phyloP scores from a whole-genome alignment of 108 stramenopile genomes.

The Skeletonema marinoi region DNA sequence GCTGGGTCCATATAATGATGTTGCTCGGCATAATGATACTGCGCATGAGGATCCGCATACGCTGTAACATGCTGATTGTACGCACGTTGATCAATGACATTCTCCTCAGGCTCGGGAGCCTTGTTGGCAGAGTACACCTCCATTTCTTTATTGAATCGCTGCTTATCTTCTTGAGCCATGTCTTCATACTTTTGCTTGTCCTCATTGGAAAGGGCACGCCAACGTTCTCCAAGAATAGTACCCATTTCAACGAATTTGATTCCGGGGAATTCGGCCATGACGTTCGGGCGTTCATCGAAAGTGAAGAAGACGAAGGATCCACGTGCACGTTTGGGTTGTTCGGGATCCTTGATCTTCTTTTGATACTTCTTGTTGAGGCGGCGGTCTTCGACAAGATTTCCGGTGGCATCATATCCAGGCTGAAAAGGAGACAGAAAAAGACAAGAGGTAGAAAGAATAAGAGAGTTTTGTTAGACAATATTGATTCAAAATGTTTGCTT shows the following conservation, averaged over 20 bases:
- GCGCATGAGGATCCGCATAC: slow-evolving; percentile 23
- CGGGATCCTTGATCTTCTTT: slow-evolving; percentile 73
- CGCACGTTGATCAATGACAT: slow-evolving; percentile 8
- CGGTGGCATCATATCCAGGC: slow-evolving; percentile 82
- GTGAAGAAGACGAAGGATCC: slow-evolving; percentile 89
- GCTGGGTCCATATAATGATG: neutral
- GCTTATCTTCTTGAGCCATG: slow-evolving; percentile 85
- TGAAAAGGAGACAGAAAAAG: slow-evolving; percentile 5
- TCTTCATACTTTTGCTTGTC: slow-evolving; percentile 88
- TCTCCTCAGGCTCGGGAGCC: slow-evolving; percentile 12
- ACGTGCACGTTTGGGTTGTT: slow-evolving; percentile 75
- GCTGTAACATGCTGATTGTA: slow-evolving; percentile 2
- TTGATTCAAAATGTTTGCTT: neutral
- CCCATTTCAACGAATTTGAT: slow-evolving; percentile 93
- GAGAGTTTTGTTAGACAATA: neutral
- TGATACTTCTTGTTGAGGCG: slow-evolving; percentile 67
- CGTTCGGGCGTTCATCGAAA: slow-evolving; percentile 82
- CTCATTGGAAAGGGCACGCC: slow-evolving; percentile 83
- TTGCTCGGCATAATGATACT: slow-evolving; percentile 13
- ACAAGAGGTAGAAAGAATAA: neutral
- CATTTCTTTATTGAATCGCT: slow-evolving; percentile 89
- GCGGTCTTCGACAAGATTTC: slow-evolving; percentile 79
- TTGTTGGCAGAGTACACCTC: slow-evolving; percentile 69
- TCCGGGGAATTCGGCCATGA: slow-evolving; percentile 80
- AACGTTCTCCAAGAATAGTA: slow-evolving; percentile 89